Base-by-base conservation (phyloP, 2,329 filamentous ascomycete species). In the Apiospora koreana region DNA sequence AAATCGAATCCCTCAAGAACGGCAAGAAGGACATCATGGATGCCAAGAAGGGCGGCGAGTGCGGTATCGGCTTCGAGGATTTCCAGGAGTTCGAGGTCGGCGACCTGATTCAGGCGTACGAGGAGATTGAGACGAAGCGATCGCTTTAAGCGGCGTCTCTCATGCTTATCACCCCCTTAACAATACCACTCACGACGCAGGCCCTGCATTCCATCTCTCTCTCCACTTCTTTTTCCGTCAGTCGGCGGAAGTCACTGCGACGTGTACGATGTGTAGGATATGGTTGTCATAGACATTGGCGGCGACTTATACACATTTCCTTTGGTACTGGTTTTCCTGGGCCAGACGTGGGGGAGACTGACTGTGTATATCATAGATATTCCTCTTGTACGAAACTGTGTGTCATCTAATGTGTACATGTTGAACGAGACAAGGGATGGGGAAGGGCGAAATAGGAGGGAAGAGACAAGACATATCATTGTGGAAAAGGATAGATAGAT, bases 41-140 rank as follows among this genome's bases (percentile, higher is more conserved):
- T 78, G 96, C 97, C 90, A 91, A 90, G 76, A 98, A 97, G 82
- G 95, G 94, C 71, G 89, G 88, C n/a, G 96, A 99, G 81, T 99
- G 96, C 77, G 96, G 96, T 74, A 91, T 99, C 74, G 91, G 89
- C 68, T 95, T 99, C 77, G 90, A 92, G 3, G 87, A 86, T 42
- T 99, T 94, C 90, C 86, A 92, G 65, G 92, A 90, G 28, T 92
- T 98, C 79, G 80, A 91, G 77, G 85, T 90, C 18, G 96, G 95
- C 38, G 96, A 99, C 82, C 89, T 92, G 80, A 88, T 99, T 72
- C 96, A 98, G 83, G 91, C 91, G 43, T 97, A 95, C 77, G 94
- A 97, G 78, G 92, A 95, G 81, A 87, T 91, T 23, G 83, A 81
- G 69, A 93, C 96, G 82, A 92, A 92, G 85, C 87, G 94, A 72